phyloP scores from a whole-genome alignment of 1,139 yeast species.

The Lodderomyces elongisporus region DNA sequence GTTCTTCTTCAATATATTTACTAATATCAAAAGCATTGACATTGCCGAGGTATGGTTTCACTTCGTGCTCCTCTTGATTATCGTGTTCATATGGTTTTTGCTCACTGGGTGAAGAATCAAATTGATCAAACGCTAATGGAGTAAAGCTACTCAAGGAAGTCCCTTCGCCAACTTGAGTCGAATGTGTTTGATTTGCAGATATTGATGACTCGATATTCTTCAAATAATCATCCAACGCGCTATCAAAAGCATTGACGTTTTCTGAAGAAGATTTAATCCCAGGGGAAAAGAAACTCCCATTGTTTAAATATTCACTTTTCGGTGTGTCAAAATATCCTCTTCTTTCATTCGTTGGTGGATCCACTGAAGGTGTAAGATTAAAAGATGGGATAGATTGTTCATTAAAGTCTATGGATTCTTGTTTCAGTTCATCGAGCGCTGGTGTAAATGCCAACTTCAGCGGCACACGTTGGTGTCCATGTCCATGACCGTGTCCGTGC shows the following conservation, averaged over 20 bases:
- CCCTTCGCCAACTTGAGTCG: too few species aligned
- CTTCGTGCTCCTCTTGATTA: too few species aligned
- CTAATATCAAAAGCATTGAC: too few species aligned
- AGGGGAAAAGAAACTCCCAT: conserved; percentile 14
- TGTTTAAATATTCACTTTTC: conserved; percentile 4
- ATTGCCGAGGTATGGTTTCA: too few species aligned
- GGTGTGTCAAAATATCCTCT: conserved; percentile 31
- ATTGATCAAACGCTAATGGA: too few species aligned
- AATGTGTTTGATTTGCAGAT: too few species aligned
- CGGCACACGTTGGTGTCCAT: conserved; percentile 2
- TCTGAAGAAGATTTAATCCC: conserved; percentile 9
- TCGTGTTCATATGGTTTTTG: too few species aligned
- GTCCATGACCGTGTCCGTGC: too few species aligned
- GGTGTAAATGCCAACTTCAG: conserved; percentile 8
- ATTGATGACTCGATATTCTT: too few species aligned
- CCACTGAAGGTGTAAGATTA: conserved; percentile 36
- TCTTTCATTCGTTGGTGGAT: conserved; percentile 32
- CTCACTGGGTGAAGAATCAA: too few species aligned
- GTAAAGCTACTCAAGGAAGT: too few species aligned
- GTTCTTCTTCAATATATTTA: too few species aligned
- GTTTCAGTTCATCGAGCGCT: conserved; percentile 3
- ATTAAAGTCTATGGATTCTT: conserved; percentile 8
- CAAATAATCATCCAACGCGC: conserved; percentile 14
- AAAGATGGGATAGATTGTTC: conserved; percentile 10
- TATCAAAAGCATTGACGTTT: conserved; percentile 11